Conservation (phyloP, 352 stramenopile genomes). For the Pythium monospermum region DNA sequence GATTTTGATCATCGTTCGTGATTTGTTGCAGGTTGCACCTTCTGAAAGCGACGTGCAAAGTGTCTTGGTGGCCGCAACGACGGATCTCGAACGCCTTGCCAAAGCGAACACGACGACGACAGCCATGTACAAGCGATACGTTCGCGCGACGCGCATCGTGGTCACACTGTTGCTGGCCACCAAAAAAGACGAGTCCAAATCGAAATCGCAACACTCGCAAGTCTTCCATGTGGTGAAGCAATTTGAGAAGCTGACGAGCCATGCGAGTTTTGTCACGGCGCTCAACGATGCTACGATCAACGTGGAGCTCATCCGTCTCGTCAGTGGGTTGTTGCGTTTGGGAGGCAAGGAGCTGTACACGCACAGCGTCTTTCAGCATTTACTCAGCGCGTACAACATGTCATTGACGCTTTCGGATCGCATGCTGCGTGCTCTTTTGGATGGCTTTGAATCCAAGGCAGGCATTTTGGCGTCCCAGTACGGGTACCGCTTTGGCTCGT, state of each 20-base stretch:
- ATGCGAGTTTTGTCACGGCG: conserved; percentile 5
- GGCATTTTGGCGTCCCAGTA: conserved; percentile 37
- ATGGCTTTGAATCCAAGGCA: conserved; percentile 44
- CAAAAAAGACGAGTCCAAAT: neutral
- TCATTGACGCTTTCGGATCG: conserved; percentile 59
- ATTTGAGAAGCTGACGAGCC: conserved; percentile 12
- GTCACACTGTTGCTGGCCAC: neutral
- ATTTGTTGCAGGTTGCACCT: conserved; percentile 3
- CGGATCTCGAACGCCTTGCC: conserved; percentile 7
- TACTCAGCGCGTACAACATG: conserved; percentile 66
- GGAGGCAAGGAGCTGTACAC: conserved; percentile 33
- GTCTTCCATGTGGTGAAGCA: conserved; percentile 5
- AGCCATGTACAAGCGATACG: conserved; percentile 3
- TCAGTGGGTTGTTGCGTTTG: conserved; percentile 36
- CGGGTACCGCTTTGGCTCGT: conserved; percentile 71
- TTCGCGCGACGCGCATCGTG: conserved; percentile 10
- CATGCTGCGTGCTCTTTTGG: conserved; percentile 42
- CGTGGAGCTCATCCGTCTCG: conserved; percentile 33
- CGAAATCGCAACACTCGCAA: neutral
- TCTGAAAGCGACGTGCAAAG: neutral
- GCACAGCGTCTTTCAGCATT: conserved; percentile 43
- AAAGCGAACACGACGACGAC: neutral
- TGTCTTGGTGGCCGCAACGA: neutral
- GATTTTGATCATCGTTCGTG: neutral
- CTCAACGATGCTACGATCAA: conserved; percentile 14